A percentile compares a stretch with the other conserved stretches of the same genome.
phyloP scores from a whole-genome alignment of 352 stramenopile genomes.

The Pythium vanterpoolii region DNA sequence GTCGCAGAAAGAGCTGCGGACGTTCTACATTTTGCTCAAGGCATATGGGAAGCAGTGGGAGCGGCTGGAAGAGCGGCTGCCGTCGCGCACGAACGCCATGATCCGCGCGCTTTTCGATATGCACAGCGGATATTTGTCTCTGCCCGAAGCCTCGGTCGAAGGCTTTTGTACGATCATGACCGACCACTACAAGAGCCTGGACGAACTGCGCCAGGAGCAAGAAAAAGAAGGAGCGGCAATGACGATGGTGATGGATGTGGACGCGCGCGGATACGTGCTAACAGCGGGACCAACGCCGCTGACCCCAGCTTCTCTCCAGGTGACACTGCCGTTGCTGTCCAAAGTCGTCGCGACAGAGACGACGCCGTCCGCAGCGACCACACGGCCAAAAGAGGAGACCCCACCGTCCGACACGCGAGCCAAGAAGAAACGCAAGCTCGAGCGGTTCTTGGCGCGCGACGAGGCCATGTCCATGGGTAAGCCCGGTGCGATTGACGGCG shows the following conservation, averaged over 20 bases:
- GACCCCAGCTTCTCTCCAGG: background rate
- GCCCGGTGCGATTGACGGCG: background rate
- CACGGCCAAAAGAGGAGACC: conserved; percentile 2
- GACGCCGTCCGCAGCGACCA: background rate
- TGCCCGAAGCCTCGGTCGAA: conserved; percentile 61
- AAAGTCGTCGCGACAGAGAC: background rate
- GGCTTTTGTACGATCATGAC: conserved; percentile 69
- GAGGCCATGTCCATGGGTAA: background rate
- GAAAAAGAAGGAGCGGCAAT: background rate
- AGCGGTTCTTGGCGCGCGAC: conserved; percentile 32
- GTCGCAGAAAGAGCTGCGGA: conserved; percentile 59
- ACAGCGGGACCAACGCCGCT: background rate
- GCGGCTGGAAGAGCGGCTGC: conserved; percentile 45
- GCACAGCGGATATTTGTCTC: conserved; percentile 66
- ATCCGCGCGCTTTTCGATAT: conserved; percentile 61
- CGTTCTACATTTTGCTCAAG: conserved; percentile 65
- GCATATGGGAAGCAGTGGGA: conserved; percentile 47
- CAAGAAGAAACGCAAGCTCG: conserved; percentile 50
- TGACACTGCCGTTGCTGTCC: conserved; percentile 6
- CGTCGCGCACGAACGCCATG: conserved; percentile 50
- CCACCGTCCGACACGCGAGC: conserved; percentile 8
- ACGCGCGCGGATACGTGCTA: background rate
- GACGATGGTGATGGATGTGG: background rate
- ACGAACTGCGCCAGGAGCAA: conserved; percentile 18
- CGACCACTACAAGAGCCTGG: conserved; percentile 56